Evolutionary conservation across 768 basidiomycete species (phyloP).

Genomic region (Leccinum sublutescens): DNA sequence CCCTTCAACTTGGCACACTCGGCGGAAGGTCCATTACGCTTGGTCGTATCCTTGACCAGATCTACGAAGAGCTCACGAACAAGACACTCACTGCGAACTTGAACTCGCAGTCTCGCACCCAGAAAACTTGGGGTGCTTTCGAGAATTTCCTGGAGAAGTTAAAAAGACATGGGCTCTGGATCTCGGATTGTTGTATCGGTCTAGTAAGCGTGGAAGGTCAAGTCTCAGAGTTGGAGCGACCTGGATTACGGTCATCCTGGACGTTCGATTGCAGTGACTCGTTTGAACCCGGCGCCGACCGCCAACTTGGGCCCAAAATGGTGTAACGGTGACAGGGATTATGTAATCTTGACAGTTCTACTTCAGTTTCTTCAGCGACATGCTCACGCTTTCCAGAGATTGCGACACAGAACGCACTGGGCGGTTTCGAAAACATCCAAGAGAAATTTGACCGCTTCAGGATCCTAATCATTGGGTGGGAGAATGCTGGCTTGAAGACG

Average conservation of each 20-base stretch:
- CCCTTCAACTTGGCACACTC: neutral
- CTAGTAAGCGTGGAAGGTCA: neutral
- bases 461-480: neutral
- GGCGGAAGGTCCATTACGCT: neutral
- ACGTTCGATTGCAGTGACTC: too few relatives aligned
- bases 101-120: neutral
- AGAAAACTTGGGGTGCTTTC: neutral
- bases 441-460: neutral
- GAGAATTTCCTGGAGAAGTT: neutral
- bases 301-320: too few relatives aligned
- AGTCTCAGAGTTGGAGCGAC: too few relatives aligned
- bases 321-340: too few relatives aligned
- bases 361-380: neutral
- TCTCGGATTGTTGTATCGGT: neutral
- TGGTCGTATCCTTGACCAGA: neutral
- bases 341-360: too few relatives aligned
- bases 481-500: too few relatives aligned
- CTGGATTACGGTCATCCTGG: too few relatives aligned
- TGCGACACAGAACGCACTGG: neutral
- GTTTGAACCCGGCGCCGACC: too few relatives aligned
- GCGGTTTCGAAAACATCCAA: neutral
- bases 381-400: neutral
- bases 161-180: neutral
- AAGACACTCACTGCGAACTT: neutral
- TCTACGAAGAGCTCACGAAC: neutral